phyloP scores from a whole-genome alignment of 345 rosid genomes.

The Orychophragmus violaceus region DNA sequence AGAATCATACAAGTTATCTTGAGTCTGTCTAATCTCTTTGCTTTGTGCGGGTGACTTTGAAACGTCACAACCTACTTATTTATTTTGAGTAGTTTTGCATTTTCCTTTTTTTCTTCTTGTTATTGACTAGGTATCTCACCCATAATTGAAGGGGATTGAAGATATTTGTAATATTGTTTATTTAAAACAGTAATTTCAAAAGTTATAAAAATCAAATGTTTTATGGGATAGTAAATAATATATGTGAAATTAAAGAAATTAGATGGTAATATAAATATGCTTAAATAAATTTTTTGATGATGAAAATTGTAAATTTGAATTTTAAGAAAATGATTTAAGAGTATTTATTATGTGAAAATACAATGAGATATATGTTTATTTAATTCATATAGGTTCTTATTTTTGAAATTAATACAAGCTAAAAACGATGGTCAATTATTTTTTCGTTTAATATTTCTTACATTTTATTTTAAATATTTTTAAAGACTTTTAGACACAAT shows the following conservation, averaged over 20 bases:
- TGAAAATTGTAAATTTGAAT: neutral
- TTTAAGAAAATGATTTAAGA: neutral
- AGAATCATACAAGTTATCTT: neutral
- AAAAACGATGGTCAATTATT: neutral
- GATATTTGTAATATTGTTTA: neutral
- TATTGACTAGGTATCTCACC: slow-evolving; percentile 1
- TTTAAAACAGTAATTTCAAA: neutral
- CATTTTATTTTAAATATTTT: too few relatives aligned
- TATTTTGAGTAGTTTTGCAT: neutral
- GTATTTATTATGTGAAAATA: neutral
- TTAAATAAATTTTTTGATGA: neutral
- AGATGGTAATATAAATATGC: neutral
- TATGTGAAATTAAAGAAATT: neutral
- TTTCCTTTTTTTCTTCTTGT: neutral
- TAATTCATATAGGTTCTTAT: neutral
- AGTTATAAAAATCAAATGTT: neutral
- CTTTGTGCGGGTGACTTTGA: slow-evolving; percentile 17
- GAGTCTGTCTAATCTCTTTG: slow-evolving; percentile 11
- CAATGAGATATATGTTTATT: neutral
- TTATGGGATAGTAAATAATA: neutral
- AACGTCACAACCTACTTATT: slow-evolving; percentile 19
- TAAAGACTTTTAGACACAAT: too few relatives aligned
- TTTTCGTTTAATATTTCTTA: too few relatives aligned
- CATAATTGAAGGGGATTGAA: neutral
- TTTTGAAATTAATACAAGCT: neutral